A percentile compares a stretch with the other conserved stretches of the same genome.
Evolutionary conservation across 345 rosid genomes (phyloP).

Genomic region (Hibiscus tridactylites): DNA sequence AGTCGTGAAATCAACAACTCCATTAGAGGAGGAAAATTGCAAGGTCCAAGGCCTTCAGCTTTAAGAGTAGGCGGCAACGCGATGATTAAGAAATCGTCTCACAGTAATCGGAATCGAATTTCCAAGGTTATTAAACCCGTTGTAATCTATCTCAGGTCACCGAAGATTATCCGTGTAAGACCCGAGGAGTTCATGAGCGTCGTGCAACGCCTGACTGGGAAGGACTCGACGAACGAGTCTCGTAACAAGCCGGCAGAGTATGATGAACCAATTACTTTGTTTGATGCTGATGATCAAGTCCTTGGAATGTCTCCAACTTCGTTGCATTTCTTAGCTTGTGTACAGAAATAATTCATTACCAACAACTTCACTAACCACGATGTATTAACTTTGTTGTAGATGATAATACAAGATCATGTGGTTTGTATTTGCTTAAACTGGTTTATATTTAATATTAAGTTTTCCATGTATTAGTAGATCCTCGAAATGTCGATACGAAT

Average conservation of each 20-base stretch:
- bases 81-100: slow-evolving; percentile 12
- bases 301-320: slow-evolving; percentile 7
- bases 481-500: too few relatives aligned
- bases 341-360: not conserved
- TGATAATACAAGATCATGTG: not conserved
- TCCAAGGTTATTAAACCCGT: slow-evolving; percentile 18
- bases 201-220: slow-evolving; percentile 43
- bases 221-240: slow-evolving; percentile 6
- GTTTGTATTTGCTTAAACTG: not conserved
- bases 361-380: not conserved
- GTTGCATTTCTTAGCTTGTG: not conserved
- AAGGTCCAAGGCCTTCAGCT: not conserved
- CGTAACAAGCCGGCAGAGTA: not conserved
- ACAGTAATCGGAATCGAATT: not conserved
- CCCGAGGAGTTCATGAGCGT: slow-evolving; percentile 38
- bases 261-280: not conserved
- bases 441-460: too few relatives aligned
- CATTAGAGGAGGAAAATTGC: not conserved
- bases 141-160: slow-evolving; percentile 32
- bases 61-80: not conserved
- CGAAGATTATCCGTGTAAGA: slow-evolving; percentile 33
- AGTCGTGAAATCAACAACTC: not conserved
- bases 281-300: not conserved
- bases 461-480: too few relatives aligned
- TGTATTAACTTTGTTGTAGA: not conserved